These are phyloP conservation scores for Mortierella sp. DNA, from an alignment of 371 early-diverging fungal genomes.

Conservation along the genomic window DNA sequence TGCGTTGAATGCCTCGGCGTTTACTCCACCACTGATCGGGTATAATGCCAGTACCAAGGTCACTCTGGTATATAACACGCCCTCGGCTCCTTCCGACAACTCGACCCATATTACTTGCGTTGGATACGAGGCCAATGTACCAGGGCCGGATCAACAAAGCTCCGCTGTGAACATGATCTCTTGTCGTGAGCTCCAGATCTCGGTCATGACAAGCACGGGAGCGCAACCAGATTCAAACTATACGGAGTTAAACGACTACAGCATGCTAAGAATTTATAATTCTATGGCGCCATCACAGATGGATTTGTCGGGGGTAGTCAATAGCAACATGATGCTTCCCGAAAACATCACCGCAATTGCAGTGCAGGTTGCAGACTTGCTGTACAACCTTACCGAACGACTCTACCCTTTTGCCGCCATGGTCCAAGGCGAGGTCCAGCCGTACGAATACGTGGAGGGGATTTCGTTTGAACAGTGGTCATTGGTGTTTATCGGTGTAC, in stretches of 20 bases:
- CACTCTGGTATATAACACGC: neutral
- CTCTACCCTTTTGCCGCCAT: too few relatives aligned
- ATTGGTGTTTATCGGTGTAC: constrained; percentile 9
- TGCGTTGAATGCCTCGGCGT: neutral
- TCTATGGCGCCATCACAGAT: too few relatives aligned
- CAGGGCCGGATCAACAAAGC: neutral
- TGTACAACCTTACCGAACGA: too few relatives aligned
- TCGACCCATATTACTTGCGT: neutral
- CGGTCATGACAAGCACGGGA: neutral
- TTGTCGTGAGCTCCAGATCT: neutral
- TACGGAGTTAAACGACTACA: too few relatives aligned
- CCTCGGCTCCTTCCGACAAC: neutral
- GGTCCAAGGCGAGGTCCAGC: too few relatives aligned
- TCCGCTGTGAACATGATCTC: neutral
- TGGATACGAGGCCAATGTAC: neutral
- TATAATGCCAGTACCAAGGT: neutral
- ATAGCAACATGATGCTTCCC: too few relatives aligned
- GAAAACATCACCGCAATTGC: too few relatives aligned
- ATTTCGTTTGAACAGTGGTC: constrained; percentile 21
- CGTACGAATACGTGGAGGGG: too few relatives aligned
- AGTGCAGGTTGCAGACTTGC: too few relatives aligned
- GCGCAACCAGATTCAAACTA: neutral
- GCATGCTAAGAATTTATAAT: too few relatives aligned
- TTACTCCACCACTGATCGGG: neutral
- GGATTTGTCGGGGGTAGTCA: too few relatives aligned